A percentile compares a stretch with the other conserved stretches of the same genome.
Conservation (phyloP, 1,284 basidiomycete genomes). For the Ganoderma sinense region DNA sequence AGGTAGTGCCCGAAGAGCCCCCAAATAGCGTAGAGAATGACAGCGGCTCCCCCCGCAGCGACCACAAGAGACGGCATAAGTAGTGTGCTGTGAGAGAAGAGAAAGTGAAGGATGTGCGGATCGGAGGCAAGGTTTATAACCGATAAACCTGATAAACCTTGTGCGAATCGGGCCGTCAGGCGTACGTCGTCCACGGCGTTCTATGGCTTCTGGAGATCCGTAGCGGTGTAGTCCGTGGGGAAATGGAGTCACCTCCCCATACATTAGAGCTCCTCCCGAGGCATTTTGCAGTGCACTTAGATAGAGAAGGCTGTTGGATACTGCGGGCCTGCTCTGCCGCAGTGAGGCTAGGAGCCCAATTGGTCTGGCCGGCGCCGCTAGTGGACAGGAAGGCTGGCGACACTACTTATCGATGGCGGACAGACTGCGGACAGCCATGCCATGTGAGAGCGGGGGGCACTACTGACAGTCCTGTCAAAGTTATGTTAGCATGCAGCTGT, state of each 20-base stretch:
- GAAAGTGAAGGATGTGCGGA: not conserved
- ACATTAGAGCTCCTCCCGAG: not conserved
- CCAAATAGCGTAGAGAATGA: not conserved
- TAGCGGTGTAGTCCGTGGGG: not conserved
- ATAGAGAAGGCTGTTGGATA: not conserved
- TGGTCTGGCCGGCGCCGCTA: not conserved
- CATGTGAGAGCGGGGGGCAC: not conserved
- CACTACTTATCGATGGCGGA: not conserved
- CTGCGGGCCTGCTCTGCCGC: conserved; percentile 1
- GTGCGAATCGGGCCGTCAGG: not conserved
- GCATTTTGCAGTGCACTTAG: not conserved
- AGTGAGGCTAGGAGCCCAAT: not conserved
- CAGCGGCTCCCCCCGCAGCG: not conserved
- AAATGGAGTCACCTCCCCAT: not conserved
- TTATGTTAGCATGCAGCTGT: not conserved
- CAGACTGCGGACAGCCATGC: not conserved
- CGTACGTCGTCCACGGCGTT: not conserved
- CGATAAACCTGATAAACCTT: not conserved
- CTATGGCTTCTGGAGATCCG: not conserved
- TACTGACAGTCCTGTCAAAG: not conserved
- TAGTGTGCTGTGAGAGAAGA: not conserved
- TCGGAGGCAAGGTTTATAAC: not conserved
- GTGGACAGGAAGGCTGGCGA: not conserved
- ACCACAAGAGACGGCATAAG: not conserved
- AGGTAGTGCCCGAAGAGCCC: not conserved